phyloP scores from a whole-genome alignment of 495 filamentous ascomycete species.

The Neurospora hispaniola region DNA sequence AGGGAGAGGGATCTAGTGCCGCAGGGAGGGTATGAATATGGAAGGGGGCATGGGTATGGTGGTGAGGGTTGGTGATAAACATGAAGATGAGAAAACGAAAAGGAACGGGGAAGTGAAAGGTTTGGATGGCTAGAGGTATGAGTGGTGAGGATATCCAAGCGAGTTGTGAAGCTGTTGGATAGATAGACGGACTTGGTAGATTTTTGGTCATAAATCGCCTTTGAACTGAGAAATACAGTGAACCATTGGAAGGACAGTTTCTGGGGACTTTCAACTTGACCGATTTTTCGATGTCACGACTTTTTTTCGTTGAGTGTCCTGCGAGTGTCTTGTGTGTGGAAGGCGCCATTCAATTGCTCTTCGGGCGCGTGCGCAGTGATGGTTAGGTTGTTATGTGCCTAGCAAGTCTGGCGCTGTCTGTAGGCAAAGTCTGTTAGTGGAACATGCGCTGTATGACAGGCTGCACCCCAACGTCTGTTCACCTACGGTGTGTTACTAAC shows the following conservation, averaged over 20 bases:
- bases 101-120: not conserved
- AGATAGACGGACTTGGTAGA: not conserved
- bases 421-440: not conserved
- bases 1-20: not conserved
- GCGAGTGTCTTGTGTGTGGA: not conserved
- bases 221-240: not conserved
- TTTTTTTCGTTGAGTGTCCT: not conserved
- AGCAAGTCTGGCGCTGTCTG: not conserved
- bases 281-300: not conserved
- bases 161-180: no score
- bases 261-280: not conserved
- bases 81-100: not conserved
- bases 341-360: not conserved
- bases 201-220: rapidly evolving
- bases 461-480: not conserved
- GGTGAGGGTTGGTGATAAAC: not conserved
- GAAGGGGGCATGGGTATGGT: not conserved
- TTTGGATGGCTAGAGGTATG: no score
- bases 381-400: not conserved
- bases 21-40: not conserved
- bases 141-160: no score
- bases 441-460: not conserved
- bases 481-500: not conserved
- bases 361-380: not conserved
- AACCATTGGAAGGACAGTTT: not conserved